Evolutionary conservation across 768 basidiomycete genomes (phyloP).

Genomic region (Rhizopogon roseolus): DNA sequence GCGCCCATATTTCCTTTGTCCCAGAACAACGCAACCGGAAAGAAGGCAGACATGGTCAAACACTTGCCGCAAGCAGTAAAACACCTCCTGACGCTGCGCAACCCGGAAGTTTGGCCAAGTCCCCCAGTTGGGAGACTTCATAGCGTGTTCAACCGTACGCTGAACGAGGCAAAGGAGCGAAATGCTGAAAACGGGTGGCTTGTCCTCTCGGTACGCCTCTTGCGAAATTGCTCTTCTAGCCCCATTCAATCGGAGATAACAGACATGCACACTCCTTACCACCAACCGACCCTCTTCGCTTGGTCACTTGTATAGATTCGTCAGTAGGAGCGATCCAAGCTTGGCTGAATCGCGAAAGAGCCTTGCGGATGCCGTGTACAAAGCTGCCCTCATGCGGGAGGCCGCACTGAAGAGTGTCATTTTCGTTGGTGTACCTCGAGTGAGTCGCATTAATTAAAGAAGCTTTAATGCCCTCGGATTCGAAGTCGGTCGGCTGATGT

Average conservation of each 20-base stretch:
- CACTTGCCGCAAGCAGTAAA: slow-evolving; percentile 65
- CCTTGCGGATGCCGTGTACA: slow-evolving; percentile 56
- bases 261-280: slow-evolving; percentile 84
- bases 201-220: slow-evolving; percentile 60
- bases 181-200: slow-evolving; percentile 78
- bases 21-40: neutral
- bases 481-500: slow-evolving; percentile 3
- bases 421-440: slow-evolving; percentile 84
- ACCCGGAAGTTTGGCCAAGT: slow-evolving; percentile 52
- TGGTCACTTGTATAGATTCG: slow-evolving; percentile 78
- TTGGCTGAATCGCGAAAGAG: slow-evolving; percentile 36
- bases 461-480: neutral
- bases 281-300: slow-evolving; percentile 76
- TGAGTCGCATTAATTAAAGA: slow-evolving; percentile 30
- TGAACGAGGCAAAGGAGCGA: slow-evolving; percentile 55
- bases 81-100: slow-evolving; percentile 64
- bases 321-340: slow-evolving; percentile 44
- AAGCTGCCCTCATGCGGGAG: slow-evolving; percentile 84
- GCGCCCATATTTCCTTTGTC: neutral
- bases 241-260: slow-evolving; percentile 26
- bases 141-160: slow-evolving; percentile 55
- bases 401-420: slow-evolving; percentile 85
- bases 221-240: slow-evolving; percentile 16
- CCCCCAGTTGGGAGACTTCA: slow-evolving; percentile 53
- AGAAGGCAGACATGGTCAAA: slow-evolving; percentile 27